A percentile compares a stretch with the other conserved stretches of the same genome.
These are phyloP conservation scores for Grosmannia huntii DNA, from an alignment of 2,329 filamentous ascomycete genomes.

Conservation along the genomic window DNA sequence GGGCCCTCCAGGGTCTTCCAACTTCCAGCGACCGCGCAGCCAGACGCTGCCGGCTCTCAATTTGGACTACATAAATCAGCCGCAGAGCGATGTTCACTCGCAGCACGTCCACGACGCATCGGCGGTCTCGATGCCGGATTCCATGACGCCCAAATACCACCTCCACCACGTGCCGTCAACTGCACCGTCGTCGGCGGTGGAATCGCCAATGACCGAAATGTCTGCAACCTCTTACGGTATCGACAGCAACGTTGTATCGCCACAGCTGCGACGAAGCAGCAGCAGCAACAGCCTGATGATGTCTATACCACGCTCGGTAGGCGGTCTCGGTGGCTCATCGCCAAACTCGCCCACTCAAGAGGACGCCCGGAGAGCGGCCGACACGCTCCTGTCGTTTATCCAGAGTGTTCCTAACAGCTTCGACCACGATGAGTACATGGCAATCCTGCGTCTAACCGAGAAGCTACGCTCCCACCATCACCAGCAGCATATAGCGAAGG, in stretches of 20 bases:
- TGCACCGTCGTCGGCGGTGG: slow-evolving; percentile 37
- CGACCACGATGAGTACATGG: slow-evolving; percentile 65
- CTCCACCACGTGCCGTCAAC: slow-evolving; percentile 29
- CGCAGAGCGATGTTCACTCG: slow-evolving; percentile 29
- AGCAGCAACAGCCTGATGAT: slow-evolving; percentile 33
- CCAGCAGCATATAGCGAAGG: slow-evolving; percentile 15
- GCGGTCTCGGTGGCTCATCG: slow-evolving; percentile 35
- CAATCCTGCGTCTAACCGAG: slow-evolving; percentile 71
- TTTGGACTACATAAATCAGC: slow-evolving; percentile 42
- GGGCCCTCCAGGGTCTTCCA: slow-evolving; percentile 26
- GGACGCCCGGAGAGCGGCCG: slow-evolving; percentile 69
- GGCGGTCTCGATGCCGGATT: slow-evolving; percentile 19
- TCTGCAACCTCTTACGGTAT: slow-evolving; percentile 26
- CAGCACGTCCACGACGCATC: slow-evolving; percentile 41
- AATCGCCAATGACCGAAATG: slow-evolving; percentile 36
- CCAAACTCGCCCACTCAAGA: slow-evolving; percentile 65
- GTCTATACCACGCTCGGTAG: slow-evolving; percentile 14
- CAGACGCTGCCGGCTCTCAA: slow-evolving; percentile 73
- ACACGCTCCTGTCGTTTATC: slow-evolving; percentile 73
- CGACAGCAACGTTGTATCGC: slow-evolving; percentile 25
- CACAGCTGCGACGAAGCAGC: slow-evolving; percentile 35
- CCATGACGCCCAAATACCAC: slow-evolving; percentile 4
- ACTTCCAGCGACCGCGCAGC: slow-evolving; percentile 65
- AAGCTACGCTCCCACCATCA: slow-evolving; percentile 53
- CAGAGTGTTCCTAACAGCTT: slow-evolving; percentile 53